Base-by-base conservation (phyloP, 345 rosid genomes). In the Geranium rotundifolium region DNA sequence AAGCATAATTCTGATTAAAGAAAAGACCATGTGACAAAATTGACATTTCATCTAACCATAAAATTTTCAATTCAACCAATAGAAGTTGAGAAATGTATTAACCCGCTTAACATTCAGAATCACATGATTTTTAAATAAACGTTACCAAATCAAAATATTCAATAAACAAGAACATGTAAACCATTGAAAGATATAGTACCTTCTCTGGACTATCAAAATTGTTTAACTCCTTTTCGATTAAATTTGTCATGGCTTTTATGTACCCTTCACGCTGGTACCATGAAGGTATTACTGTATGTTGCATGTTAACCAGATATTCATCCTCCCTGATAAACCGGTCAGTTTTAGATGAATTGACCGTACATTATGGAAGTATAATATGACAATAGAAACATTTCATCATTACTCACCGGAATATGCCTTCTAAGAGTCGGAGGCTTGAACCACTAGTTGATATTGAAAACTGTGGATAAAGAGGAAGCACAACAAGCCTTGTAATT, bases 231-330 rank as follows among this genome's bases (percentile, higher is more conserved):
- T 80, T 77, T 72, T 87, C 86, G 69, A 87, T 89, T 67, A 92
- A 71, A 71, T 84, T 81, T 65, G 89, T 79, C 97, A 87, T 87
- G 46, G 99, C 84, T 66, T 80, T 89, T 67, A 89, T 83, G 74
- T 92, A 92, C 65, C 99, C 98, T 68, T 92, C 96, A 34, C 99
- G 95, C 74, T 92, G 99, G 72, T 92, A 92, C 99, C 99, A 92
- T 5, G 99, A 92, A 60, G 99, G 99, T 66, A 92, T 92, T 69
- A 92, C 97, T 3, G 97, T 92, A 69, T 92, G 98, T 70, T 87
- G 97, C 98, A 92, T 92, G 82, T 86, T 92, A 49, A 87, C 97
- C 60, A 92, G 91, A 77, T 92, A 92, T 71, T 89, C 98, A 76
- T 92, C 98, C 72, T 89, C 93, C 84, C 98, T 92, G 77, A 64